Percentiles rank a stretch among this genome's conserved stretches.
phyloP scores from a whole-genome alignment of 441 rosid species.

The Gossypium gossypioides region DNA sequence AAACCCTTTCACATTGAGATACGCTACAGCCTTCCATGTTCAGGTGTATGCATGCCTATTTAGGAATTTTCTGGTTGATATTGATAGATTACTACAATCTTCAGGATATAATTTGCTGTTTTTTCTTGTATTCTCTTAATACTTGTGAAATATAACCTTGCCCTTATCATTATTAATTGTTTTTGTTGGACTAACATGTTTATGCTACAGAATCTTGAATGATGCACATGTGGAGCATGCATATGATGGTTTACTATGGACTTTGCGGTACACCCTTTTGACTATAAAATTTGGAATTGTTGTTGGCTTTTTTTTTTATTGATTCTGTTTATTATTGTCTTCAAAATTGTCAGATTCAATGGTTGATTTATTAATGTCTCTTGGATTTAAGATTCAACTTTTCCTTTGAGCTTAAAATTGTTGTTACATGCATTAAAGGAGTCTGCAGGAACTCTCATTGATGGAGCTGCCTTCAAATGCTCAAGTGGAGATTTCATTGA shows the following conservation, averaged over 20 bases:
- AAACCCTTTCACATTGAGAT: background rate
- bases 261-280: constrained; percentile 52
- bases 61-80: background rate
- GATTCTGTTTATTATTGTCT: background rate
- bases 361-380: background rate
- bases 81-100: background rate
- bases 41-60: background rate
- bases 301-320: background rate
- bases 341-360: background rate
- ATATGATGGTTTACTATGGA: constrained; percentile 86
- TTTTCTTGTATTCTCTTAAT: constrained; percentile 1
- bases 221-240: constrained; percentile 62
- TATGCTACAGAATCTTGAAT: constrained; percentile 59
- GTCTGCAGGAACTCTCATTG: constrained; percentile 67
- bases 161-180: background rate
- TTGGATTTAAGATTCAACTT: background rate
- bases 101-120: background rate
- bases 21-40: background rate
- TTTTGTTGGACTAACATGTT: constrained; percentile 9
- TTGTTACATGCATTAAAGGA: constrained; percentile 44
- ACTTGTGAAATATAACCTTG: background rate
- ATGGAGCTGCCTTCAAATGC: constrained; percentile 35
- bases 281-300: background rate
- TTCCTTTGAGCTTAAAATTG: constrained; percentile 11
- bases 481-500: constrained; percentile 25